Conservation (phyloP, 768 basidiomycete genomes). For the Leccinum arenicola region DNA sequence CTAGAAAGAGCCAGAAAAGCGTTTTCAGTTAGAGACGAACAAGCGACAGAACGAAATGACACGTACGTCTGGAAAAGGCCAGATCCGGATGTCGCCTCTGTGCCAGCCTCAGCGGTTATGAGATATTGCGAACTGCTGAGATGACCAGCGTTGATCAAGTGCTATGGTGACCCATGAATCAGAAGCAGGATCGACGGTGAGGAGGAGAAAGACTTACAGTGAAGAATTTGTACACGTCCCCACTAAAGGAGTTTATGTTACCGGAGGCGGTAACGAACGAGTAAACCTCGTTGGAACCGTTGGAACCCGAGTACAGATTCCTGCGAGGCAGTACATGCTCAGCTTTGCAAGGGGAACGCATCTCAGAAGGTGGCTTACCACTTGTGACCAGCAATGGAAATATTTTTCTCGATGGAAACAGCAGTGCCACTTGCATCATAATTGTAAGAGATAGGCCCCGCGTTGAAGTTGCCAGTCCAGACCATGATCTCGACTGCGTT, state of each 20-base stretch:
- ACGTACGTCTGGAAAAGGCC: constrained; percentile 54
- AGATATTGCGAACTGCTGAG: constrained; percentile 54
- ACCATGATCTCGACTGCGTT: constrained; percentile 55
- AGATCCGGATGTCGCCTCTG: constrained; percentile 58
- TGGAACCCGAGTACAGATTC: constrained; percentile 54
- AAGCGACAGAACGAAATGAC: neutral
- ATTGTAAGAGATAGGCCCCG: constrained; percentile 52
- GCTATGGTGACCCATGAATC: constrained; percentile 34
- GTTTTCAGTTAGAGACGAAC: neutral
- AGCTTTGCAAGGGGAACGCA: neutral
- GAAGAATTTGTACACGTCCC: constrained; percentile 53
- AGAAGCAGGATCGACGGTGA: neutral
- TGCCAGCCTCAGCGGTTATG: constrained; percentile 57
- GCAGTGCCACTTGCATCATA: constrained; percentile 49
- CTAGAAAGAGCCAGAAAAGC: constrained; percentile 24
- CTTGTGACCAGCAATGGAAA: constrained; percentile 46
- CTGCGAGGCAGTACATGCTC: constrained; percentile 26
- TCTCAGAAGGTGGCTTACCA: constrained; percentile 37
- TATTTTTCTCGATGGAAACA: constrained; percentile 38
- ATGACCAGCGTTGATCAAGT: constrained; percentile 45
- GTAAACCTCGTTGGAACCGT: constrained; percentile 51
- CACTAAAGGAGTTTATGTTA: constrained; percentile 46
- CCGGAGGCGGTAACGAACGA: constrained; percentile 44
- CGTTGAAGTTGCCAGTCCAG: constrained; percentile 59
- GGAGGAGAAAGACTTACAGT: constrained; percentile 30